Evolutionary conservation across 2,329 filamentous ascomycete genomes (phyloP), one percentile per base, ranked within the genome.

Genomic region (Epichloe baconii): DNA sequence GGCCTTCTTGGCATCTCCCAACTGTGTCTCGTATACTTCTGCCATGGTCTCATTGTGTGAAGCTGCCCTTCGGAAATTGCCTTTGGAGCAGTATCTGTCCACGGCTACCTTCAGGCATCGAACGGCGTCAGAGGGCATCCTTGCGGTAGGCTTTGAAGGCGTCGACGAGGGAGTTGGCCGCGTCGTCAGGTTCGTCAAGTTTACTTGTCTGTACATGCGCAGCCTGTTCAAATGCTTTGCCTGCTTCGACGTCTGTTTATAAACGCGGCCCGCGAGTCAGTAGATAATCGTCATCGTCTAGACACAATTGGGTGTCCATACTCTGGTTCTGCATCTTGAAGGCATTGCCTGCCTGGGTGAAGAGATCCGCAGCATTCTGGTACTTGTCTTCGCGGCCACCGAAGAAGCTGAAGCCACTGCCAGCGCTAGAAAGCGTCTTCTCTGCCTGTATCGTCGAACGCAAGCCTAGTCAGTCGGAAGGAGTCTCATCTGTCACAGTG

Each of bases 61-160:
- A 11, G 93, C 93, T 14, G 93, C 91, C 52, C 91, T 80, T 58
- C 90, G 79, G 70, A 95, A 90, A 69, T 95, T 95, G 55, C 90
- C 90, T 70, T 89, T 90, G 59, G 80, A 71, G 59, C 88, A 91
- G 70, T 95, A 97, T 66, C 93, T 86, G 52, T 82, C 75, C 64
- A 97, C 88, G 41, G 89, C 86, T 57, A 82, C 72, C 57, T 88
- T 80, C 51, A 96, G 73, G 62, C 87, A 89, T 55, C 87, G 76
- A 43, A 85, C 87, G 15, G 90, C 91, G 61, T 91, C 85, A 64
- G 88, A 77, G 19, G 61, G 87, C 82, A 49, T 86, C 82, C 70
- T 89, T 94, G 61, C 85, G 80, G 72, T 96, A 97, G 54, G 88
- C 85, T 74, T 97, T 96, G 78, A 90, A 97, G 49, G 93, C 93